Evolutionary conservation across 495 filamentous ascomycete genomes (phyloP).

Genomic region (Penicillium coprophilum): DNA sequence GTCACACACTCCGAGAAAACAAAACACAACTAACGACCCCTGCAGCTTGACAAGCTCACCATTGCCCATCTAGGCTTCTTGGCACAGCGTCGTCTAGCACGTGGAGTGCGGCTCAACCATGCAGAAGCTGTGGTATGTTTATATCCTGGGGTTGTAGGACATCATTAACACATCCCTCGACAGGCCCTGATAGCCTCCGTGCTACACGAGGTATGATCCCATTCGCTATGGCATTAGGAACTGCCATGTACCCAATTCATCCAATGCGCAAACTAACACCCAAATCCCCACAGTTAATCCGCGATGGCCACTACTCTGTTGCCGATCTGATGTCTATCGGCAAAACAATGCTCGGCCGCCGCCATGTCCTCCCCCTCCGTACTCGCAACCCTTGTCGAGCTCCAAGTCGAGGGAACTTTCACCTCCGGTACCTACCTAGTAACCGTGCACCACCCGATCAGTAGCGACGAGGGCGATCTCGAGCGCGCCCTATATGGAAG

Average conservation of each 20-base stretch:
- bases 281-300: conserved; percentile 64
- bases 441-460: conserved; percentile 89
- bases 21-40: conserved; percentile 5
- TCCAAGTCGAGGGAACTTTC: conserved; percentile 96
- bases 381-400: conserved; percentile 67
- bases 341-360: conserved; percentile 87
- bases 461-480: conserved; percentile 83
- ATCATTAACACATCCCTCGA: background rate
- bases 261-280: conserved; percentile 2
- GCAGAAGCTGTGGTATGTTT: conserved; percentile 77
- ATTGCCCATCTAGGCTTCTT: conserved; percentile 87
- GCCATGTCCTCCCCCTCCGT: conserved; percentile 91
- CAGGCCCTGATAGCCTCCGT: conserved; percentile 88
- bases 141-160: background rate
- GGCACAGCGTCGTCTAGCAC: conserved; percentile 84
- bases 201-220: conserved; percentile 73
- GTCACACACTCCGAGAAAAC: conserved; percentile 25
- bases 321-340: conserved; percentile 91
- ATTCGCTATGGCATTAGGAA: background rate
- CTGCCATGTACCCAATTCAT: background rate
- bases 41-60: conserved; percentile 90
- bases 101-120: conserved; percentile 89
- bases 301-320: conserved; percentile 91
- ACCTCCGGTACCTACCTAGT: conserved; percentile 89
- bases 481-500: conserved; percentile 85